Evolutionary conservation across 2,329 filamentous ascomycete species (phyloP), one percentile per base, ranked within the genome.

Genomic region (Xylogone sp.): DNA sequence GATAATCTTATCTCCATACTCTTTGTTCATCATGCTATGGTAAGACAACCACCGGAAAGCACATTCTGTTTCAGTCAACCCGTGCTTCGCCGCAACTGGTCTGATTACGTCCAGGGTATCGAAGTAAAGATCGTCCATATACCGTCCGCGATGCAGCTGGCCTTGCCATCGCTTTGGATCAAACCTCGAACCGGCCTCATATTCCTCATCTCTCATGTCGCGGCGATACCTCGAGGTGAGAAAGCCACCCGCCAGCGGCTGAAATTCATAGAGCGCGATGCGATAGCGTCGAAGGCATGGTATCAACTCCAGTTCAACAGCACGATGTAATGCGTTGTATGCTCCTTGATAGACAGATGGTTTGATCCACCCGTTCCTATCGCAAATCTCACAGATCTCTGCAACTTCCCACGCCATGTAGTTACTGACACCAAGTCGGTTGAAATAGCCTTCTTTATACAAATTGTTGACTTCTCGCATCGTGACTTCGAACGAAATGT

Each of bases 1-100:
- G 48, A 86, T 72, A 58, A 86, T 73, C 29, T 78, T 81, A 65
- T 85, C 83, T 59, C 77, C 77, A 42, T 72, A 67, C 57, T 71
- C 75, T 56, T 78, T 66, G 55, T 72, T 76, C 43, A 86, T 70
- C 52, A 72, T 69, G 6, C 84, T 88, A 69, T 93, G 88, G 65
- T 92, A 86, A 46, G 81, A 78, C 49, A 79, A 68, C 88, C 88
- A 93, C 47, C 88, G 77, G 64, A 92, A 73, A 1, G 87, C 87
- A 16, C 80, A 83, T 71, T 94, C 89, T 45, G 90, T 78, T 65
- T 89, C 70, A 2, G 81, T 85, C 57, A 93, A 65, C 1, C 78
- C 80, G 64, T 90, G 78, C 69, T 88, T 86, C 60, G 83, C 72
- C 1, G 82, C 79, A 1, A 84, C 87, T 2, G 76, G 72, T 69